phyloP scores from a whole-genome alignment of 75 land plant genomes.

The Cunninghamia lanceolata region DNA sequence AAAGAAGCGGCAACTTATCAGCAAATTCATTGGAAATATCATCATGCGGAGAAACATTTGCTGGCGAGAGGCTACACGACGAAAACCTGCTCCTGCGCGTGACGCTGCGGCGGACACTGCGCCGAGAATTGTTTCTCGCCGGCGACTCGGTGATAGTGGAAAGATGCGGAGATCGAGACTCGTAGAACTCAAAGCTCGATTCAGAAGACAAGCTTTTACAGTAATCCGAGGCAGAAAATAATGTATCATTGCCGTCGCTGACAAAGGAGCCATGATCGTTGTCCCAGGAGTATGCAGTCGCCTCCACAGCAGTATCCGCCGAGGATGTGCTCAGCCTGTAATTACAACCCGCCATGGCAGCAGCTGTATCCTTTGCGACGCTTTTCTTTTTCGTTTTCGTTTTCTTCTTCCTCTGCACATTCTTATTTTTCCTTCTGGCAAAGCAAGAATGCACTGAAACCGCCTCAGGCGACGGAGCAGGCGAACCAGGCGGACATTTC shows the following conservation, averaged over 20 bases:
- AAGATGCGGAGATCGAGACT: neutral
- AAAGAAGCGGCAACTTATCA: neutral
- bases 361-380: conserved; percentile 9
- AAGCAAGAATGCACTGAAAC: conserved; percentile 4
- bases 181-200: conserved; percentile 9
- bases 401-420: conserved; percentile 7
- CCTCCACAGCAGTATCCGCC: neutral
- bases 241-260: conserved; percentile 1
- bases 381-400: neutral
- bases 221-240: conserved; percentile 7
- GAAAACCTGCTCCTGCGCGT: neutral
- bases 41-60: neutral
- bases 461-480: neutral
- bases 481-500: conserved; percentile 13
- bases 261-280: conserved; percentile 1
- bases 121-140: neutral
- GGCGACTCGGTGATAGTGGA: conserved; percentile 5
- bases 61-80: neutral
- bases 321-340: conserved; percentile 9
- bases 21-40: too few relatives aligned
- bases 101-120: neutral
- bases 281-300: neutral
- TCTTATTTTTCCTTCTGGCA: neutral
- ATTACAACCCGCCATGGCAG: neutral
- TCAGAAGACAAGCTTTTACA: conserved; percentile 9